A percentile compares a stretch with the other conserved stretches of the same genome.
These are phyloP conservation scores for Talaromyces trachyspermus DNA, from an alignment of 495 filamentous ascomycete species.

Conservation along the genomic window DNA sequence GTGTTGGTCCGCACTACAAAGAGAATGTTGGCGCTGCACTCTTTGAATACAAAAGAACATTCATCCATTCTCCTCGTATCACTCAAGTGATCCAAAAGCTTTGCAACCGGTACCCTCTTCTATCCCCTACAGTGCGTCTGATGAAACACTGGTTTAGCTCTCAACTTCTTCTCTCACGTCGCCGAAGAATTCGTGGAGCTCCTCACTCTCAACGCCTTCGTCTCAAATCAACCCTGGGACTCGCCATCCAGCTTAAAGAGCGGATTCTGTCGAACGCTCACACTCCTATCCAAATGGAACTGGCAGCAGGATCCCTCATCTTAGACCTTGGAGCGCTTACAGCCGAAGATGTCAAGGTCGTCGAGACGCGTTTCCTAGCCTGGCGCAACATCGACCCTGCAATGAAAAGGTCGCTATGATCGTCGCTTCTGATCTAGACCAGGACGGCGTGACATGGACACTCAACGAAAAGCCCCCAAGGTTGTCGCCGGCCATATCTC, in stretches of 20 bases:
- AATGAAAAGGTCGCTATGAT: slow-evolving; percentile 81
- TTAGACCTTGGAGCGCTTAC: slow-evolving; percentile 60
- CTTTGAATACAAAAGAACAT: slow-evolving; percentile 60
- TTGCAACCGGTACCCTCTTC: slow-evolving; percentile 69
- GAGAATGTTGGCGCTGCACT: slow-evolving; percentile 63
- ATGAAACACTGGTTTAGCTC: slow-evolving; percentile 83
- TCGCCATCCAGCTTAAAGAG: slow-evolving; percentile 69
- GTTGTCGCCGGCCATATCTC: slow-evolving; percentile 83
- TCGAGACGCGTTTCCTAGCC: slow-evolving; percentile 65
- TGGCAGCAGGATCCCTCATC: slow-evolving; percentile 80
- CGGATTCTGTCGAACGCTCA: slow-evolving; percentile 73
- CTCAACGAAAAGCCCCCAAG: slow-evolving; percentile 60
- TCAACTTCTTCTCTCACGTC: slow-evolving; percentile 74
- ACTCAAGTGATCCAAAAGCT: slow-evolving; percentile 71
- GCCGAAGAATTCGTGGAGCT: slow-evolving; percentile 78
- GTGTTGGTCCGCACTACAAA: slow-evolving; percentile 48
- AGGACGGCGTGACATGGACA: slow-evolving; percentile 74
- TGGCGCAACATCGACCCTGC: slow-evolving; percentile 77
- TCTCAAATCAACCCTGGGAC: slow-evolving; percentile 77
- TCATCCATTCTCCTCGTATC: slow-evolving; percentile 66
- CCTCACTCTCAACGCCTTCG: slow-evolving; percentile 62
- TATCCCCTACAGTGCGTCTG: slow-evolving; percentile 82
- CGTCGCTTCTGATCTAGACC: slow-evolving; percentile 70
- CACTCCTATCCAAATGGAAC: slow-evolving; percentile 78
- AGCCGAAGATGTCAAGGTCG: slow-evolving; percentile 41